These are phyloP conservation scores for Jacaranda mimosifolia DNA, from an alignment of 257 asterid genomes.

Conservation along the genomic window DNA sequence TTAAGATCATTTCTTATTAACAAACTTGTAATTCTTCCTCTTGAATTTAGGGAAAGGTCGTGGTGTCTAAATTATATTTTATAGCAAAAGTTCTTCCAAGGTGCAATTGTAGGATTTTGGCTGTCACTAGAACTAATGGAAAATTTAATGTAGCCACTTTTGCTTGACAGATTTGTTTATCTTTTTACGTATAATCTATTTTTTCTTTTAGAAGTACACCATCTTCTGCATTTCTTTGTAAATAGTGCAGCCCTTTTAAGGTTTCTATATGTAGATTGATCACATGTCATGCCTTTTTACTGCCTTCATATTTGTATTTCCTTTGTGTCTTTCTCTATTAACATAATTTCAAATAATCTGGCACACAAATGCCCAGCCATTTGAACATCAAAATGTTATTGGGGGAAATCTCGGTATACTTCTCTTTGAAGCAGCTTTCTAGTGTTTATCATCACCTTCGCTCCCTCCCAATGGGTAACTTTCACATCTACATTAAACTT, in stretches of 20 bases:
- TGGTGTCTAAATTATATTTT: conserved; percentile 52
- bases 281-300: too few species aligned
- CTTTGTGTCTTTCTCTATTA: conserved; percentile 21
- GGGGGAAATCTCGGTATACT: conserved; percentile 58
- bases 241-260: too few species aligned
- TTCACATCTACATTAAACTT: too few species aligned
- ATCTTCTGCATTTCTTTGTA: not conserved
- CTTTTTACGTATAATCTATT: too few species aligned
- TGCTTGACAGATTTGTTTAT: conserved; percentile 45
- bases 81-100: conserved; percentile 50
- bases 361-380: too few species aligned
- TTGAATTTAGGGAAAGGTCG: conserved; percentile 44
- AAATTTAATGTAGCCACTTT: conserved; percentile 51
- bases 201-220: not conserved
- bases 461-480: too few species aligned
- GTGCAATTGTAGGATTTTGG: conserved; percentile 42
- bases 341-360: not conserved
- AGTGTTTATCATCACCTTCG: conserved; percentile 45
- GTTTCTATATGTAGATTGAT: too few species aligned
- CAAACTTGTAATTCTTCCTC: not conserved
- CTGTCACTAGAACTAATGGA: too few species aligned
- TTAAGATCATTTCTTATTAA: too few species aligned
- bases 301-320: too few species aligned
- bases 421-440: conserved; percentile 49
- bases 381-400: conserved; percentile 39